These are phyloP conservation scores for Zasmidium citrigriseum DNA, from an alignment of 2,329 filamentous ascomycete species.

Conservation along the genomic window DNA sequence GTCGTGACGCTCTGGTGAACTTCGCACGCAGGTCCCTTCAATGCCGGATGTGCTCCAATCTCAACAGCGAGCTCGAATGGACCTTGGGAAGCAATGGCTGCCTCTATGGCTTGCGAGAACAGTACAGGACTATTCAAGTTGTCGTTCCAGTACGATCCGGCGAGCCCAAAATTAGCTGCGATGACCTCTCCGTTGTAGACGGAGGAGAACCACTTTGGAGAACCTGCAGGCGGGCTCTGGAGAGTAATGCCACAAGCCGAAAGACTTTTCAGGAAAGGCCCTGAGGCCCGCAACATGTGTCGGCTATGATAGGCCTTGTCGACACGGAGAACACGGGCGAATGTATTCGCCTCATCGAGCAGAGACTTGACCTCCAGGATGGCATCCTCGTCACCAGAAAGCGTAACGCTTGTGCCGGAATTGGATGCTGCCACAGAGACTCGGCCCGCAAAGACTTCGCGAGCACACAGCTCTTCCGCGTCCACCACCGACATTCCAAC, in stretches of 20 bases:
- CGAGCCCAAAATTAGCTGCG: neutral
- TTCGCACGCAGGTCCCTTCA: constrained; percentile 21
- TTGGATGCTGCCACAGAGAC: constrained; percentile 37
- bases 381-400: constrained; percentile 46
- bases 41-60: constrained; percentile 49
- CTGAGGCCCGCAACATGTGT: constrained; percentile 32
- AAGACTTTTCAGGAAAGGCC: constrained; percentile 20
- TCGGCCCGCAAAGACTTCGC: constrained; percentile 25
- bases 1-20: neutral
- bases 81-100: neutral
- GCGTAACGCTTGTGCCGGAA: constrained; percentile 44
- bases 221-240: constrained; percentile 2
- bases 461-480: constrained; percentile 22
- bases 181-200: neutral
- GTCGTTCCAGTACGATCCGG: constrained; percentile 45
- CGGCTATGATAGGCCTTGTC: constrained; percentile 48
- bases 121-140: constrained; percentile 50
- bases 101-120: constrained; percentile 46
- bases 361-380: constrained; percentile 35
- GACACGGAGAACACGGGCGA: constrained; percentile 43
- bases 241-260: constrained; percentile 18
- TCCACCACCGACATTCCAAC: constrained; percentile 24
- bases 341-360: constrained; percentile 39
- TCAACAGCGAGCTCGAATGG: constrained; percentile 43
- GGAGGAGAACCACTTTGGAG: constrained; percentile 24